A percentile compares a stretch with the other conserved stretches of the same genome.
These are phyloP conservation scores for Salvia miltiorrhiza DNA, from an alignment of 257 asterid genomes.

Conservation along the genomic window DNA sequence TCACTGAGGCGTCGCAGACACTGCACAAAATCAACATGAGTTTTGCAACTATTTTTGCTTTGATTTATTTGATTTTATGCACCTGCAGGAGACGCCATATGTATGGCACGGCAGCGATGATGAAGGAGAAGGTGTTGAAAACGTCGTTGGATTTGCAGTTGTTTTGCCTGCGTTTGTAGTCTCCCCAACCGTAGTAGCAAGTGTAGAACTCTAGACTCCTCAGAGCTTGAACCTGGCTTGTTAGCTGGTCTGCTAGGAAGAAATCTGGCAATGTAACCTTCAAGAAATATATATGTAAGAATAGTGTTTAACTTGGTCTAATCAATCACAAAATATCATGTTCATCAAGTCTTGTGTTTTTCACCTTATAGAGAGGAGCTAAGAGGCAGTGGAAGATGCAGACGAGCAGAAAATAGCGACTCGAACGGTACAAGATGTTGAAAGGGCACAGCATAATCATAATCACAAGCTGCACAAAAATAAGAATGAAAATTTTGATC, in stretches of 20 bases:
- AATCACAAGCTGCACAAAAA: constrained; percentile 39
- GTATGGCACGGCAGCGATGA: constrained; percentile 47
- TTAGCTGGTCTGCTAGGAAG: constrained; percentile 53
- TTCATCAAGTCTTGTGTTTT: not conserved
- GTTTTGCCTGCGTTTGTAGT: constrained; percentile 39
- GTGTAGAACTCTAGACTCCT: constrained; percentile 54
- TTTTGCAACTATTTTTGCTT: not conserved
- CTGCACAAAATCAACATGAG: constrained; percentile 20
- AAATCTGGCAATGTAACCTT: constrained; percentile 48
- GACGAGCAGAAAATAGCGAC: constrained; percentile 44
- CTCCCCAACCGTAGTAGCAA: constrained; percentile 68
- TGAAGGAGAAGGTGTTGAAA: constrained; percentile 42
- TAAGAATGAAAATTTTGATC: not conserved
- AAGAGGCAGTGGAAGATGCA: constrained; percentile 37
- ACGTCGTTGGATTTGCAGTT: constrained; percentile 32
- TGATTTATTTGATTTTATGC: not conserved
- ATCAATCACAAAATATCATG: not conserved
- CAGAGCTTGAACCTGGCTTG: constrained; percentile 66
- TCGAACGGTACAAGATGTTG: constrained; percentile 52
- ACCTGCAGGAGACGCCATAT: constrained; percentile 59
- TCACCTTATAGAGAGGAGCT: constrained; percentile 60
- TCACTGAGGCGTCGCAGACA: constrained; percentile 50
- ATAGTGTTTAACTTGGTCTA: too few species aligned
- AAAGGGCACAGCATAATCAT: constrained; percentile 48
- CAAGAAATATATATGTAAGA: not conserved